Evolutionary conservation across 2,329 filamentous ascomycete genomes (phyloP).

Genomic region (Rutstroemia sp.): DNA sequence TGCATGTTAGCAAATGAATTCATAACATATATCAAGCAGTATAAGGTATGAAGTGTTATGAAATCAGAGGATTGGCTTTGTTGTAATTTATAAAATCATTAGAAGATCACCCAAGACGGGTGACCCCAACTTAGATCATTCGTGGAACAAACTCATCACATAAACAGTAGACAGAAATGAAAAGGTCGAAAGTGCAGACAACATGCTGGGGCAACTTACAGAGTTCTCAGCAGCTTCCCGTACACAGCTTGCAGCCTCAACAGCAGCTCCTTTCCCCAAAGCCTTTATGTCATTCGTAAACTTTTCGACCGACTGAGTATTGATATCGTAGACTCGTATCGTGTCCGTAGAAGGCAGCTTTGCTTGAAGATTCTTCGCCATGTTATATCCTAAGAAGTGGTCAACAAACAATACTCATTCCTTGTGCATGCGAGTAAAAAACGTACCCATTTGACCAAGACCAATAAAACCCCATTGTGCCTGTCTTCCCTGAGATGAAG

Average conservation of each 20-base stretch:
- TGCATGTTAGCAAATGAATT: background rate
- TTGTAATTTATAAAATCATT: conserved; percentile 26
- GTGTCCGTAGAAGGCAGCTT: conserved; percentile 58
- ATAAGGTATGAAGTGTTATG: background rate
- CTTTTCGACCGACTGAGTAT: conserved; percentile 44
- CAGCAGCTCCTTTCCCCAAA: conserved; percentile 34
- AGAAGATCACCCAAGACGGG: conserved; percentile 23
- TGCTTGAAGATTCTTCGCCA: conserved; percentile 63
- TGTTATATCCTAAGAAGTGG: conserved; percentile 51
- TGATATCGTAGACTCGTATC: conserved; percentile 59
- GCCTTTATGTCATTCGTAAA: conserved; percentile 44
- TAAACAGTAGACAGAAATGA: conserved; percentile 18
- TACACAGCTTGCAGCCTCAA: conserved; percentile 49
- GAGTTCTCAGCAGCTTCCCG: conserved; percentile 59
- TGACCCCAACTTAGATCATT: conserved; percentile 29
- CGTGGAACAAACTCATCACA: conserved; percentile 26
- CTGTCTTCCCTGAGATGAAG: conserved; percentile 36
- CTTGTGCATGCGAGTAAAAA: conserved; percentile 8
- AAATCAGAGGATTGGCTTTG: conserved; percentile 29
- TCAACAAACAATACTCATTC: conserved; percentile 15
- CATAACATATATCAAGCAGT: background rate
- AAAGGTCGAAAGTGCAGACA: background rate
- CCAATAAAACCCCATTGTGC: conserved; percentile 53
- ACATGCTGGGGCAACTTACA: conserved; percentile 39
- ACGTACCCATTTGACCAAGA: conserved; percentile 52